Evolutionary conservation across 768 basidiomycete genomes (phyloP).

Genomic region (Agrocybe chaxingu): DNA sequence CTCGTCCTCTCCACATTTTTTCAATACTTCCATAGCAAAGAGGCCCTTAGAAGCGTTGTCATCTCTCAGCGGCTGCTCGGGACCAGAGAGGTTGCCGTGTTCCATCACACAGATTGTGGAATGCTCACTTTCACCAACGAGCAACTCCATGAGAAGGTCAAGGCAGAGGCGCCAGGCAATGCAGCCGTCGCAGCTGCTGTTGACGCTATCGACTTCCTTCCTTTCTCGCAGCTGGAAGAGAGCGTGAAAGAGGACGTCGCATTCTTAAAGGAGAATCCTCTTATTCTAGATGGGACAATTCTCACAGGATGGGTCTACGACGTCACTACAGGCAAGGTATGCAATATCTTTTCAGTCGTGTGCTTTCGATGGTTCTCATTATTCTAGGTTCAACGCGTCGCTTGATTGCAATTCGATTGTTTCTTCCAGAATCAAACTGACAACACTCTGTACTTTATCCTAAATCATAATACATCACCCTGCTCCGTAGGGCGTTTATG

Average conservation of each 20-base stretch:
- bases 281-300: conserved; percentile 48
- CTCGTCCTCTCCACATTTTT: neutral
- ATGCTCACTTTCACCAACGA: conserved; percentile 62
- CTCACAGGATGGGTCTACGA: conserved; percentile 71
- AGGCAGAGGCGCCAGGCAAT: conserved; percentile 37
- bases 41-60: conserved; percentile 63
- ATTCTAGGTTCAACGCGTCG: conserved; percentile 12
- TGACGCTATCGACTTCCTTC: conserved; percentile 51
- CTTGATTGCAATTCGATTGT: conserved; percentile 1
- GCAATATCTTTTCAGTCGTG: conserved; percentile 4
- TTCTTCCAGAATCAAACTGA: too few relatives aligned
- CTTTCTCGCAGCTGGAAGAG: conserved; percentile 48
- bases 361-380: neutral
- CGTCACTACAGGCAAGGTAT: conserved; percentile 58
- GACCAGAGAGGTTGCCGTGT: conserved; percentile 63
- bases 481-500: too few relatives aligned
- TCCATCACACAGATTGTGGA: conserved; percentile 73
- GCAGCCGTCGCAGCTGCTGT: conserved; percentile 24
- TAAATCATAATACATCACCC: too few relatives aligned
- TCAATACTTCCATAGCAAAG: conserved; percentile 36
- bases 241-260: conserved; percentile 57
- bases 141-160: conserved; percentile 47
- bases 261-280: conserved; percentile 52
- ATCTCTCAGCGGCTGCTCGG: conserved; percentile 73
- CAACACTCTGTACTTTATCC: too few relatives aligned